These are phyloP conservation scores for Blastobotrys mokoenaii DNA, from an alignment of 805 yeast genomes.

Conservation along the genomic window DNA sequence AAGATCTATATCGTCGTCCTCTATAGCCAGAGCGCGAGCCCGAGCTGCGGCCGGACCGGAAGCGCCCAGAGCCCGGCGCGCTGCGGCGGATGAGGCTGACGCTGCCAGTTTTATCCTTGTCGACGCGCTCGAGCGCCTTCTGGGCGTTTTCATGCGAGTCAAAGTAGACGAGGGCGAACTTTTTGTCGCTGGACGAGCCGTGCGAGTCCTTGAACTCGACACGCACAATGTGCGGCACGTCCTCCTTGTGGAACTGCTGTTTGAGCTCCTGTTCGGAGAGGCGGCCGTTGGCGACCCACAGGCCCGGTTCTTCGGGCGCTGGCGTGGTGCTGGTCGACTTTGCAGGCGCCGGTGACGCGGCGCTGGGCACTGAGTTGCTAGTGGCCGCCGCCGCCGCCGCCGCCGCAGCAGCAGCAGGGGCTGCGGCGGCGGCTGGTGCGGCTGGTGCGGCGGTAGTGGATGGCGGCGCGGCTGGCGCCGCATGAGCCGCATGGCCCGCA, in stretches of 20 bases:
- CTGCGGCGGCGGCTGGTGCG: conserved; percentile 2
- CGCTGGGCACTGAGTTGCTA: background rate
- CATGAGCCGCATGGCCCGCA: too few relatives aligned
- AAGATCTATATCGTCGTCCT: background rate
- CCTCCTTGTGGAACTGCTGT: conserved; percentile 26
- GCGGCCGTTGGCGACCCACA: conserved; percentile 33
- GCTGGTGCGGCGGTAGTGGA: background rate
- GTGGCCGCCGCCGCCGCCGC: background rate
- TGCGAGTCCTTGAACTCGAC: conserved; percentile 23
- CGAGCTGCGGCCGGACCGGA: conserved; percentile 1
- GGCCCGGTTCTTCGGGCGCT: conserved; percentile 24
- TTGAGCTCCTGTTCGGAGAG: conserved; percentile 27
- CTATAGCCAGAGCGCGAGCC: too few relatives aligned
- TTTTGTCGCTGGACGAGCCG: conserved; percentile 20
- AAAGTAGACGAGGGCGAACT: conserved; percentile 32
- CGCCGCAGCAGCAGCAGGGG: background rate
- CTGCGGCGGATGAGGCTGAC: conserved; percentile 16
- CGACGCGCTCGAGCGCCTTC: conserved; percentile 28
- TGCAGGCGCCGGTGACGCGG: background rate
- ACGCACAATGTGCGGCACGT: conserved; percentile 24
- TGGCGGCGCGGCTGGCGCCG: conserved; percentile 4
- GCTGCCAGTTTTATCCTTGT: conserved; percentile 26
- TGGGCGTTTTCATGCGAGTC: conserved; percentile 29
- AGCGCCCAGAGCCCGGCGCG: background rate
- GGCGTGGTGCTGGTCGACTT: background rate